phyloP scores from a whole-genome alignment of 495 filamentous ascomycete genomes.

The Penicillium desertorum region DNA sequence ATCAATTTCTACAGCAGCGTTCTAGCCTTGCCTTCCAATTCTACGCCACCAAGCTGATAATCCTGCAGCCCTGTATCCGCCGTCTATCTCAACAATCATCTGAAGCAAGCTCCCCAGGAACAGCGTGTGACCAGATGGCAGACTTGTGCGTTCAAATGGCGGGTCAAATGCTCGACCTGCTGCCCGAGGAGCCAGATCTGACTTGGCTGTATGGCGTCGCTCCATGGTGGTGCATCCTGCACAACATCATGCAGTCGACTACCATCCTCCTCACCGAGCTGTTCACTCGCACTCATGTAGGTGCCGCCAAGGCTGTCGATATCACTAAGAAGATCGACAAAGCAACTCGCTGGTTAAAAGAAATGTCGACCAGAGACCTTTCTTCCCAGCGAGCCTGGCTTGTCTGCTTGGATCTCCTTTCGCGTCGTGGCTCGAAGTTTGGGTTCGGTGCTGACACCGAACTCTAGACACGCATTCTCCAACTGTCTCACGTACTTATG shows the following conservation, averaged over 20 bases:
- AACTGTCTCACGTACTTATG: not conserved
- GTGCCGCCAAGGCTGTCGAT: conserved; percentile 32
- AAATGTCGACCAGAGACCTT: conserved; percentile 46
- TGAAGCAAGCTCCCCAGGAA: conserved; percentile 1
- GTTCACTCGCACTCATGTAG: conserved; percentile 41
- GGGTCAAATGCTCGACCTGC: conserved; percentile 44
- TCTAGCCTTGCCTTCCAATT: conserved; percentile 51
- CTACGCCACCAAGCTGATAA: conserved; percentile 55
- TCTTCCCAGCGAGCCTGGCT: conserved; percentile 48
- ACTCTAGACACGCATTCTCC: conserved; percentile 1
- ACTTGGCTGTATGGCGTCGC: conserved; percentile 44
- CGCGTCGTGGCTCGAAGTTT: conserved; percentile 16
- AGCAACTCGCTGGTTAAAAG: conserved; percentile 48
- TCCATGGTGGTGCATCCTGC: conserved; percentile 62
- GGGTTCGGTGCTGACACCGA: conserved; percentile 8
- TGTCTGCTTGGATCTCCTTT: conserved; percentile 28
- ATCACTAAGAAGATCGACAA: conserved; percentile 48
- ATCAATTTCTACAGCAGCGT: conserved; percentile 35
- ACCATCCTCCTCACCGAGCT: conserved; percentile 57
- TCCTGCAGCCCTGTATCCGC: conserved; percentile 60
- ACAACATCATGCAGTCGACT: conserved; percentile 59
- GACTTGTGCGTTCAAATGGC: conserved; percentile 52
- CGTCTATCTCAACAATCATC: conserved; percentile 31
- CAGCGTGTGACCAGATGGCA: conserved; percentile 51
- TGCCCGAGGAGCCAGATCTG: conserved; percentile 40